Conservation (phyloP, 345 rosid genomes). For the Eucalyptus melliodora region DNA sequence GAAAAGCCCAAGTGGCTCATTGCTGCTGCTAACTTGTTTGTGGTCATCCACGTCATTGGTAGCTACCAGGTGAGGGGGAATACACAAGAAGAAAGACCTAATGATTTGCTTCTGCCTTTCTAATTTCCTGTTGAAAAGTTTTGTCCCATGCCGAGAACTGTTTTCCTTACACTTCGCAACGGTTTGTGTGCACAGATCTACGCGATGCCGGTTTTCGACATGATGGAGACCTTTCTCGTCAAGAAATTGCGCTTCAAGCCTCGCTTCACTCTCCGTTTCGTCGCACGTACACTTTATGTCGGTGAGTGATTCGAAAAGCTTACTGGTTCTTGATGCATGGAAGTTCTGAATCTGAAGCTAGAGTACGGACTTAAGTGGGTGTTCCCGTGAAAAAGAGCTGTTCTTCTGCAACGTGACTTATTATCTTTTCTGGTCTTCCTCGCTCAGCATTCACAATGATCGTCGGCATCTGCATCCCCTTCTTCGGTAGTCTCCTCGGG, state of each 20-base stretch:
- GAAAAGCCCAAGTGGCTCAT: conserved; percentile 64
- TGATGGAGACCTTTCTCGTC: conserved; percentile 65
- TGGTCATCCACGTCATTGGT: conserved; percentile 74
- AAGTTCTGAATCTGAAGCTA: not conserved
- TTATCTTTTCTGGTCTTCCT: not conserved
- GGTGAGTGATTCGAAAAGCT: conserved; percentile 24
- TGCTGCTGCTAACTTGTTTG: conserved; percentile 62
- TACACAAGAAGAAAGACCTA: not conserved
- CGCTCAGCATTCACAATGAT: conserved; percentile 64
- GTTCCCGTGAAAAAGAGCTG: not conserved
- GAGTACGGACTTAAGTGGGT: not conserved
- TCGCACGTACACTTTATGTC: conserved; percentile 52
- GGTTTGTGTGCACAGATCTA: conserved; percentile 16
- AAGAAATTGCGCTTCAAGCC: conserved; percentile 38
- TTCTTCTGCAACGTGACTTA: not conserved
- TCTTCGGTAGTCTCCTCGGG: conserved; percentile 70
- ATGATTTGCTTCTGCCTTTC: not conserved
- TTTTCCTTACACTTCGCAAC: not conserved
- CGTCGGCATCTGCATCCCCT: conserved; percentile 49
- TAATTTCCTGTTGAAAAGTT: not conserved
- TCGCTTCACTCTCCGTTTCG: conserved; percentile 36
- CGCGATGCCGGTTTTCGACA: conserved; percentile 83
- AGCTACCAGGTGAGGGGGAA: conserved; percentile 49
- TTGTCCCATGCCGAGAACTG: not conserved
- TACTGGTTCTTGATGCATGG: not conserved